These are phyloP conservation scores for Dictyostelium discoideum DNA, from an alignment of 78 protist genomes.

Conservation along the genomic window DNA sequence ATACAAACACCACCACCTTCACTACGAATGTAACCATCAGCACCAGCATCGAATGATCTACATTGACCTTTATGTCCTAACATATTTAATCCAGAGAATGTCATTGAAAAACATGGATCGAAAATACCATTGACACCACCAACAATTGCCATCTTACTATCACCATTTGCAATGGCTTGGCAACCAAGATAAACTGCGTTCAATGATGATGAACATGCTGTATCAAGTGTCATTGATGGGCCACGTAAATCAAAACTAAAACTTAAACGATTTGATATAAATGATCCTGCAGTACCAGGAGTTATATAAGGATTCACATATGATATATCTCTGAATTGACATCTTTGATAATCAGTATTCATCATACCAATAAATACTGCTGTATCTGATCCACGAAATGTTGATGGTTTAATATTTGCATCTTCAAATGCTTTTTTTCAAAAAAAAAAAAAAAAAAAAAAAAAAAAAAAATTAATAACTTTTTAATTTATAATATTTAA, in stretches of 20 bases:
- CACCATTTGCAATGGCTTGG: constrained; percentile 75
- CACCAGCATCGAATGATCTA: constrained; percentile 85
- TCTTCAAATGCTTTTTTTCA: constrained; percentile 58
- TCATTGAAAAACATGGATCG: constrained; percentile 26
- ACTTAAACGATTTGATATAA: constrained; percentile 87
- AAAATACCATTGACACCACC: constrained; percentile 89
- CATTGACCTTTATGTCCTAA: constrained; percentile 85
- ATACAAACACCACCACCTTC: constrained; percentile 90
- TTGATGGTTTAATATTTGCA: constrained; percentile 65
- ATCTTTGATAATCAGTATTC: constrained; percentile 40
- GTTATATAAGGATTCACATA: constrained; percentile 20
- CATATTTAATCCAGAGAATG: constrained; percentile 58
- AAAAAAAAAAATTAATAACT: too few species aligned
- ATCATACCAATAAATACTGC: constrained; percentile 72
- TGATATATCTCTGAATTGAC: neutral
- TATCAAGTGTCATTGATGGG: constrained; percentile 90
- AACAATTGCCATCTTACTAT: constrained; percentile 84
- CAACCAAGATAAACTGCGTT: constrained; percentile 87
- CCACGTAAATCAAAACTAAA: constrained; percentile 88
- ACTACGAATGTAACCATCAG: constrained; percentile 92
- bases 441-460: neutral
- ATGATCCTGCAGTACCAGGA: constrained; percentile 62
- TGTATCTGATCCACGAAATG: constrained; percentile 56
- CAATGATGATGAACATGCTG: constrained; percentile 94
- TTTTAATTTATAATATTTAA: too few species aligned